These are phyloP conservation scores for Cryphonectria naterciae DNA, from an alignment of 2,329 filamentous ascomycete species.

Conservation along the genomic window DNA sequence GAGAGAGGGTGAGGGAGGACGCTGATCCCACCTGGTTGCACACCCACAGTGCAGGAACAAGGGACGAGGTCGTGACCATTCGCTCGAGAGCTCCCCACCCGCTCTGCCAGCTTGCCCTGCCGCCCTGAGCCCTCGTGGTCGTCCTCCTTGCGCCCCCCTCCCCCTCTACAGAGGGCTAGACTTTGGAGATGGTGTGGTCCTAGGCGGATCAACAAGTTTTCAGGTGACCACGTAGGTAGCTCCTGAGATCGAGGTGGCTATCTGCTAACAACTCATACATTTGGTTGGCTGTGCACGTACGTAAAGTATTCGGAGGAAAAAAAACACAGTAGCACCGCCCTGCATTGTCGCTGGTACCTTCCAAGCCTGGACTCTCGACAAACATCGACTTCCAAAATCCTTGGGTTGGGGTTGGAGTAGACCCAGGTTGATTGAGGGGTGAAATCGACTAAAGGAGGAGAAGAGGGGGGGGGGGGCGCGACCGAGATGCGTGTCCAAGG, in stretches of 20 bases:
- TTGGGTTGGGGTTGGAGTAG: not conserved
- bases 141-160: not conserved
- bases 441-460: not conserved
- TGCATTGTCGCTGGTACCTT: constrained; percentile 12
- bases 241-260: constrained; percentile 1
- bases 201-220: not conserved
- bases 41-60: constrained; percentile 15
- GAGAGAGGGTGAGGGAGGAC: not conserved
- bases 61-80: constrained; percentile 6
- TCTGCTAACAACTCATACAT: not conserved
- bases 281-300: not conserved
- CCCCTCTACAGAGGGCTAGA: constrained; percentile 4
- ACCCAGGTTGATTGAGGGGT: not conserved
- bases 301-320: not conserved
- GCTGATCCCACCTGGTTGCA: constrained; percentile 2
- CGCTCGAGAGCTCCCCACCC: constrained; percentile 7
- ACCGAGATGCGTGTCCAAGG: constrained; percentile 3
- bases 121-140: constrained; percentile 18
- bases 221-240: constrained; percentile 21
- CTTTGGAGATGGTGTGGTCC: constrained; percentile 9
- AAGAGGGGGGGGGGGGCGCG: not conserved
- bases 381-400: not conserved
- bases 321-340: not conserved
- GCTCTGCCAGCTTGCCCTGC: constrained; percentile 17
- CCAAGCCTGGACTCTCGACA: constrained; percentile 10